These are phyloP conservation scores for Panus rudis DNA, from an alignment of 768 basidiomycete species.

Conservation along the genomic window DNA sequence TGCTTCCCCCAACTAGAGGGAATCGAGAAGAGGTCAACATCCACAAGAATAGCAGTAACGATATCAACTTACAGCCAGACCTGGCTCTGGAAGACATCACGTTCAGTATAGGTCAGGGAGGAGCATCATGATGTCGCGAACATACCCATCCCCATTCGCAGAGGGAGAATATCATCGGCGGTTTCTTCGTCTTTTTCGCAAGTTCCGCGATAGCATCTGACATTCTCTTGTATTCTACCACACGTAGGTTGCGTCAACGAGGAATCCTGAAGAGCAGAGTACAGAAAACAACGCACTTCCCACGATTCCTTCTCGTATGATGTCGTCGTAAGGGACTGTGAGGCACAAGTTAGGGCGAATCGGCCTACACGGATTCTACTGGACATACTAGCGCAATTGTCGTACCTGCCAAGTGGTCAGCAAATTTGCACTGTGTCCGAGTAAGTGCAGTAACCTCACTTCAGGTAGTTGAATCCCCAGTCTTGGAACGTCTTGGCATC, in stretches of 20 bases:
- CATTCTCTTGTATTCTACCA: conserved; percentile 53
- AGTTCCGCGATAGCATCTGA: conserved; percentile 47
- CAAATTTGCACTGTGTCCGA: not conserved
- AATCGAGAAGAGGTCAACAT: conserved; percentile 3
- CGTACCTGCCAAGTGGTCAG: conserved; percentile 42
- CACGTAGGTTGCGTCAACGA: not conserved
- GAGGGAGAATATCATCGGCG: conserved; percentile 52
- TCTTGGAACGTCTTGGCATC: conserved; percentile 49
- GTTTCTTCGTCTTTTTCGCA: conserved; percentile 39
- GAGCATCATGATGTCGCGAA: not conserved
- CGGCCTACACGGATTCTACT: conserved; percentile 37
- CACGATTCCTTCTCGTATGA: conserved; percentile 15
- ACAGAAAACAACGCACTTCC: conserved; percentile 26
- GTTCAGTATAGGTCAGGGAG: not conserved
- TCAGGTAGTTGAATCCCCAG: conserved; percentile 62
- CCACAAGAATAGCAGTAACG: not conserved
- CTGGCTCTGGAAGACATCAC: conserved; percentile 13
- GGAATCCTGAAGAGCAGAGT: not conserved
- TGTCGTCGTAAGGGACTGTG: conserved; percentile 11
- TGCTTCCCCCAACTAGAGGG: conserved; percentile 47
- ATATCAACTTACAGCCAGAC: conserved; percentile 2
- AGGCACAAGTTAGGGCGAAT: not conserved
- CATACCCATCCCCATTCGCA: conserved; percentile 64
- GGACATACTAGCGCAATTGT: conserved; percentile 45
- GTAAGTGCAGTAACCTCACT: conserved; percentile 29